phyloP scores from a whole-genome alignment of 1,139 yeast species.

The Meyerozyma sp. region DNA sequence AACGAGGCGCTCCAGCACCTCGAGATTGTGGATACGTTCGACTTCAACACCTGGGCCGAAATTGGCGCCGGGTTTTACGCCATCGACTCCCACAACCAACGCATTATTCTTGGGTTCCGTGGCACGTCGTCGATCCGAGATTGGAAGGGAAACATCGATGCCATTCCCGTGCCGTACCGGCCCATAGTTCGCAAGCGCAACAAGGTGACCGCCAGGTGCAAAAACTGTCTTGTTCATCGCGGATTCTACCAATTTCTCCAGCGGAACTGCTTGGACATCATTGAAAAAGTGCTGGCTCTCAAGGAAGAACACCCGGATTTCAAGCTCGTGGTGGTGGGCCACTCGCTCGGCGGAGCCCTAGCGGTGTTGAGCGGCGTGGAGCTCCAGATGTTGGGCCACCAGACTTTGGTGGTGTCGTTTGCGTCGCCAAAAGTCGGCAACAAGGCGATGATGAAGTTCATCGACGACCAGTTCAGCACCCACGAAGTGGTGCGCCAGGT shows the following conservation, averaged over 20 bases:
- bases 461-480: conserved; percentile 45
- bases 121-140: conserved; percentile 57
- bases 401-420: conserved; percentile 50
- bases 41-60: conserved; percentile 36
- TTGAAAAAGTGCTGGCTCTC: conserved; percentile 26
- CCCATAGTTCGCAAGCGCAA: conserved; percentile 20
- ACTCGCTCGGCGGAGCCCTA: conserved; percentile 70
- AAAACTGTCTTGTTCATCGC: conserved; percentile 50
- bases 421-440: conserved; percentile 66
- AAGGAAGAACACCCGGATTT: conserved; percentile 38
- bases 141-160: conserved; percentile 49
- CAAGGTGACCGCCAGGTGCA: conserved; percentile 25
- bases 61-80: conserved; percentile 52
- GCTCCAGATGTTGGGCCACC: conserved; percentile 43
- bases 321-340: conserved; percentile 53
- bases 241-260: conserved; percentile 48
- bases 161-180: conserved; percentile 32
- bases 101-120: conserved; percentile 43
- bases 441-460: conserved; percentile 40
- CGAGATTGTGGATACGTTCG: conserved; percentile 29
- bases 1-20: conserved; percentile 14
- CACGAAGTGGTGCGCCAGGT: conserved; percentile 14
- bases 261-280: conserved; percentile 32
- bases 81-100: conserved; percentile 27
- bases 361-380: conserved; percentile 60